phyloP scores from a whole-genome alignment of 1,284 basidiomycete species.

The Apiotrichum sp. region DNA sequence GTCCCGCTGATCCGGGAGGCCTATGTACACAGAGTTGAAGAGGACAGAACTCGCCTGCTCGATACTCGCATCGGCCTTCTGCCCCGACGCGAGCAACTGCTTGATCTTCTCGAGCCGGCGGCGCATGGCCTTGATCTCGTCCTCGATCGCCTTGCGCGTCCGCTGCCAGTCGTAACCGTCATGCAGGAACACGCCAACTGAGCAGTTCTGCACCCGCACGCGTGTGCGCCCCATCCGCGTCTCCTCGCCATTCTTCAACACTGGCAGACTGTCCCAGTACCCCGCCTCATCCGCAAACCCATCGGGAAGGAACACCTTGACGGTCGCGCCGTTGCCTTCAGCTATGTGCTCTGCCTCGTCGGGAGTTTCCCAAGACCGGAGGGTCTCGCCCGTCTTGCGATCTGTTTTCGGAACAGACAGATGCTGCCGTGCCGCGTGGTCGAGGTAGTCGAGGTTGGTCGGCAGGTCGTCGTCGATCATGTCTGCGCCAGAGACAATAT shows the following conservation, averaged over 20 bases:
- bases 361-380: slow-evolving; percentile 38
- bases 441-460: slow-evolving; percentile 78
- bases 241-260: slow-evolving; percentile 43
- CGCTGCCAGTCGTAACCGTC: slow-evolving; percentile 90
- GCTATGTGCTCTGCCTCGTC: slow-evolving; percentile 64
- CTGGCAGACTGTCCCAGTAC: slow-evolving; percentile 60
- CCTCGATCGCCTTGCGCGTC: slow-evolving; percentile 80
- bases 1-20: slow-evolving; percentile 61
- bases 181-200: slow-evolving; percentile 66
- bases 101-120: slow-evolving; percentile 81
- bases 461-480: slow-evolving; percentile 89
- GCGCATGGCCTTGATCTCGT: slow-evolving; percentile 80
- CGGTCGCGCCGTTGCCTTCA: slow-evolving; percentile 86
- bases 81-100: slow-evolving; percentile 88
- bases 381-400: slow-evolving; percentile 53
- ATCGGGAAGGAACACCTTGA: slow-evolving; percentile 63
- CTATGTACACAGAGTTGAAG: slow-evolving; percentile 90
- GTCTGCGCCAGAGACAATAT: slow-evolving; percentile 63
- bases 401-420: slow-evolving; percentile 54
- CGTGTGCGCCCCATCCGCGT: slow-evolving; percentile 20
- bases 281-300: slow-evolving; percentile 60
- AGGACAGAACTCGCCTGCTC: slow-evolving; percentile 64
- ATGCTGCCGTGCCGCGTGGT: slow-evolving; percentile 52
- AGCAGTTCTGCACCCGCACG: slow-evolving; percentile 58
- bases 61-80: slow-evolving; percentile 70